Evolutionary conservation across 2,329 filamentous ascomycete genomes (phyloP), one percentile per base, ranked within the genome.

Genomic region (Xylaria sp.): DNA sequence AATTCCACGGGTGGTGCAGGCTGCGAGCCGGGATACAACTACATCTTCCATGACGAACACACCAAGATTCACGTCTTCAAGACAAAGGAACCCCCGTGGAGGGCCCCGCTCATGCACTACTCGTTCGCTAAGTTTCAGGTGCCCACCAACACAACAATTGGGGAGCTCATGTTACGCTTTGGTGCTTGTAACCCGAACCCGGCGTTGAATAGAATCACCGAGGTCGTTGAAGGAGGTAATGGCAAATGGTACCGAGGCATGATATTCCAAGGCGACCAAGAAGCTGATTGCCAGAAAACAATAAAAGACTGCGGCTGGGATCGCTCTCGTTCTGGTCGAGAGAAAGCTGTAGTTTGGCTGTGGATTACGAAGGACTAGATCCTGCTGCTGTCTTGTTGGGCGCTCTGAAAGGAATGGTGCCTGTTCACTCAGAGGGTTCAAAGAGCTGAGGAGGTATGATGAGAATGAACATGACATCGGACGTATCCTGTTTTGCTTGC

Each of bases 21-120:
- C 50, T 86, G 86, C 69, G 88, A 90, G 73, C 87, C 86, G 0
- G 89, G 88, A 1, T 91, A 89, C 80, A 88, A 89, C 79, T 89
- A 89, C 78, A 85, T 90, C 75, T 90, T 90, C 78, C 84, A 87
- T 0, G 74, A 80, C 0, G 82, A 87, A 70, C 87, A 90, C 76
- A 88, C 87, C 37, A 89, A 88, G 71, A 80, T 90, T 7, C 87
- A 90, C 73, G 81, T 91, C 2, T 83, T 91, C 77, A 85, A 84
- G 71, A 83, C 84, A 9, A 73, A 78, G 18, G 81, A 77, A 0
- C 81, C 85, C 0, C 89, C 89, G 0, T 90, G 88, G 88, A 83
- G 85, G 71, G 77, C 84, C 7, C 82, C 79, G 0, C 74, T 80
- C 59, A 81, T 79, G 39, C 76, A 79, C 70, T 80, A 87, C 44